Conservation (phyloP, 2,329 filamentous ascomycete genomes). For the Apiospora sp. region DNA sequence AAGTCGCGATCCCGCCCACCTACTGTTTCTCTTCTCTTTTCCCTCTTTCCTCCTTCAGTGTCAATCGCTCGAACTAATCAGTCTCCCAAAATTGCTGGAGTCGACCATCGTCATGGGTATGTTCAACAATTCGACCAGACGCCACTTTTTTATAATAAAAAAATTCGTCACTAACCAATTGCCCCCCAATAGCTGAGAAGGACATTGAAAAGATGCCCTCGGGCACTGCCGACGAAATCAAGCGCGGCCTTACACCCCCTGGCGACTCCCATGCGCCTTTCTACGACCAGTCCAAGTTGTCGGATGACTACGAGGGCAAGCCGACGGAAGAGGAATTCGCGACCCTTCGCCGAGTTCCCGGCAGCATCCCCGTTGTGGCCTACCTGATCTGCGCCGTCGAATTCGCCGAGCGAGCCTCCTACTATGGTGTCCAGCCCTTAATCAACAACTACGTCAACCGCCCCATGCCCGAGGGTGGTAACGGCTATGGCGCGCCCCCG, state of each 20-base stretch:
- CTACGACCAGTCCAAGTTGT: slow-evolving; percentile 37
- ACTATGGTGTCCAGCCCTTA: slow-evolving; percentile 62
- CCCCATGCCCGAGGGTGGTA: slow-evolving; percentile 59
- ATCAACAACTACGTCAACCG: slow-evolving; percentile 71
- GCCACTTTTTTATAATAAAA: background rate
- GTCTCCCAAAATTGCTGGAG: slow-evolving; percentile 1
- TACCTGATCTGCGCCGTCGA: slow-evolving; percentile 67
- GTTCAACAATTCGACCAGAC: background rate
- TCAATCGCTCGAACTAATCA: background rate
- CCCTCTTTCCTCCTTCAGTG: slow-evolving; percentile 4
- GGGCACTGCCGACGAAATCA: background rate
- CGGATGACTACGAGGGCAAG: slow-evolving; percentile 43
- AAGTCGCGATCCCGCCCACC: slow-evolving; percentile 17
- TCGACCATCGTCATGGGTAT: slow-evolving; percentile 14
- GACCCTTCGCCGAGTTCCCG: slow-evolving; percentile 52
- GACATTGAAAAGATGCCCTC: slow-evolving; percentile 19
- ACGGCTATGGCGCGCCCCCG: slow-evolving; percentile 54
- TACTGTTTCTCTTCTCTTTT: background rate
- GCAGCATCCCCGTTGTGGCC: slow-evolving; percentile 57
- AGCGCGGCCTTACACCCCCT: slow-evolving; percentile 6
- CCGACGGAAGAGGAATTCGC: slow-evolving; percentile 56
- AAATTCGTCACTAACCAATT: background rate
- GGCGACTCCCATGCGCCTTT: slow-evolving; percentile 36
- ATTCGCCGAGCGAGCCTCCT: slow-evolving; percentile 67
- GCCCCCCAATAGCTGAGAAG: slow-evolving; percentile 15